Conservation (phyloP, 106 monocot species). For the Dendrobium nobile region DNA sequence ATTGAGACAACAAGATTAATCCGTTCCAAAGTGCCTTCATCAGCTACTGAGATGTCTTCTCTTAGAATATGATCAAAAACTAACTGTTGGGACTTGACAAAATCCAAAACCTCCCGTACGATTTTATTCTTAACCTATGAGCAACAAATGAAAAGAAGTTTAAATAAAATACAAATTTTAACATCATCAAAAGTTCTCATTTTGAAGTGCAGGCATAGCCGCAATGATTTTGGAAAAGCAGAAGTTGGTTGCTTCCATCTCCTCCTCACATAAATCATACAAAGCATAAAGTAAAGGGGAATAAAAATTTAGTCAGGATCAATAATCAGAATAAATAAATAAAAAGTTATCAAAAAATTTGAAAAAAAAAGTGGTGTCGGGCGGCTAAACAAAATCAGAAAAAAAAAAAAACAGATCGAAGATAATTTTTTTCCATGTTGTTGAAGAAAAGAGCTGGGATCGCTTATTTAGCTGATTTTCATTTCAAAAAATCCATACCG, state of each 20-base stretch:
- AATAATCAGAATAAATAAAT: not conserved
- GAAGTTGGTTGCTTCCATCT: not conserved
- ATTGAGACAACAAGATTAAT: conserved; percentile 71
- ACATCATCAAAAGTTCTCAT: not conserved
- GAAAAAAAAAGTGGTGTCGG: not conserved
- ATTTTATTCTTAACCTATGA: conserved; percentile 80
- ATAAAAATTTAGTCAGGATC: not conserved
- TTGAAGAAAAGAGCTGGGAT: not conserved
- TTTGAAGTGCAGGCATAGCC: not conserved
- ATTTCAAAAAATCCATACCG: not conserved
- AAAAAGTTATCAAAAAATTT: too few species aligned
- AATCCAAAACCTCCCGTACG: conserved; percentile 71
- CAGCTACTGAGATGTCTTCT: conserved; percentile 42
- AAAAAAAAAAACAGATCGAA: not conserved
- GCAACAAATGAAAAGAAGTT: not conserved
- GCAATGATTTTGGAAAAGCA: not conserved
- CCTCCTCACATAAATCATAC: not conserved
- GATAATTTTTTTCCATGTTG: not conserved
- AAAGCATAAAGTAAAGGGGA: not conserved
- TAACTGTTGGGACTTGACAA: conserved; percentile 55
- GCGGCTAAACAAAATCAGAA: not conserved
- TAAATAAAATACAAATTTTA: conserved; percentile 1
- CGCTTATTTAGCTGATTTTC: not conserved
- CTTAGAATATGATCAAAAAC: conserved; percentile 67
- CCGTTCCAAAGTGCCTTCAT: conserved; percentile 55